phyloP scores from a whole-genome alignment of 352 stramenopile species.

The Pythium periplocum region DNA sequence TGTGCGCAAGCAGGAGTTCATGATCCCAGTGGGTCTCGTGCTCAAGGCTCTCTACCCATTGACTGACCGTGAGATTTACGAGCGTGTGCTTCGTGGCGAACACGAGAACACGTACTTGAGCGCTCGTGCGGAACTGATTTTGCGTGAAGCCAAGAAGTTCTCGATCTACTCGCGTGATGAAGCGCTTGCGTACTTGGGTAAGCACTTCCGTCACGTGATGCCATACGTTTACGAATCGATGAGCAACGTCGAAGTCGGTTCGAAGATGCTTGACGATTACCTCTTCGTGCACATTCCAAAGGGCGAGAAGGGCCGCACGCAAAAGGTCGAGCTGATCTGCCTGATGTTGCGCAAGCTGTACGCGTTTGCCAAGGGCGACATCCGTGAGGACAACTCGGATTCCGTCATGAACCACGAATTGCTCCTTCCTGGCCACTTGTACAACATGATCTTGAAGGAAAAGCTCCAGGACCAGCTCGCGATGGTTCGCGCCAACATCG shows the following conservation, averaged over 20 bases:
- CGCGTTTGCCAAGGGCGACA: slow-evolving; percentile 91
- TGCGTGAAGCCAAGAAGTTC: slow-evolving; percentile 96
- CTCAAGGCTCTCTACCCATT: slow-evolving; percentile 94
- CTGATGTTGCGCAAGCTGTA: slow-evolving; percentile 99
- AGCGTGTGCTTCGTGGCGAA: slow-evolving; percentile 93
- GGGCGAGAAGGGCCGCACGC: slow-evolving; percentile 78
- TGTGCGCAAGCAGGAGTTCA: slow-evolving; percentile 98
- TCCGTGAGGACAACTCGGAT: slow-evolving; percentile 97
- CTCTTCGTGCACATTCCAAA: slow-evolving; percentile 96
- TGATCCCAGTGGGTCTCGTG: slow-evolving; percentile 95
- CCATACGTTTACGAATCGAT: slow-evolving; percentile 75
- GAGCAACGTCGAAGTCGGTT: slow-evolving; percentile 89
- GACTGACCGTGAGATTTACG: slow-evolving; percentile 96
- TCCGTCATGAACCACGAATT: slow-evolving; percentile 98
- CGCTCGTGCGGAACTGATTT: slow-evolving; percentile 94
- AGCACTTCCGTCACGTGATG: slow-evolving; percentile 93
- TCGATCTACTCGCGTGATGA: slow-evolving; percentile 85
- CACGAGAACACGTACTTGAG: slow-evolving; percentile 97
- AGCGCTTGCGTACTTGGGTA: slow-evolving; percentile 93
- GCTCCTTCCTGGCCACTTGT: slow-evolving; percentile 94
- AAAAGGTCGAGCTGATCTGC: slow-evolving; percentile 93
- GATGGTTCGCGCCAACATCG: slow-evolving; percentile 65
- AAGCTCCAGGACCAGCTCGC: slow-evolving; percentile 95
- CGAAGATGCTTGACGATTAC: slow-evolving; percentile 90
- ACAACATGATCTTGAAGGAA: slow-evolving; percentile 97